Evolutionary conservation across 768 basidiomycete species (phyloP).

Genomic region (Tylopilus intermedius): DNA sequence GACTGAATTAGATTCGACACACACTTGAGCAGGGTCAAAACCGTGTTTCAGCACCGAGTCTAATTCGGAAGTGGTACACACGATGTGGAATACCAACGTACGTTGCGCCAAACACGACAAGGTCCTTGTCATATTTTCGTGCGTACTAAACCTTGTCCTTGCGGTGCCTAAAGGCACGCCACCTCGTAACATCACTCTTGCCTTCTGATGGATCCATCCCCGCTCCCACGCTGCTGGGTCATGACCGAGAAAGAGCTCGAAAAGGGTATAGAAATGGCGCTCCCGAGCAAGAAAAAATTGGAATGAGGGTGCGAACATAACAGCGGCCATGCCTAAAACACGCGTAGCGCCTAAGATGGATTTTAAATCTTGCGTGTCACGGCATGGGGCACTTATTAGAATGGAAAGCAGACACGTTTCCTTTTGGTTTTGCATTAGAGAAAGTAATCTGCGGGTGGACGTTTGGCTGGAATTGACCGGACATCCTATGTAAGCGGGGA

Average conservation of each 20-base stretch:
- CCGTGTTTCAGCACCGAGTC: constrained; percentile 7
- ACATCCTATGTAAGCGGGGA: constrained; percentile 52
- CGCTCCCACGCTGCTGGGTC: constrained; percentile 18
- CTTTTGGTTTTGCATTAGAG: constrained; percentile 37
- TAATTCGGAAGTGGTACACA: constrained; percentile 3
- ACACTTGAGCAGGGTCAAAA: constrained; percentile 6
- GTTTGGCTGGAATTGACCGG: constrained; percentile 74
- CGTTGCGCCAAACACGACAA: not conserved
- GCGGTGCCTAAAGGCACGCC: constrained; percentile 26
- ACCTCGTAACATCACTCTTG: constrained; percentile 12
- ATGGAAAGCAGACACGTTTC: constrained; percentile 15
- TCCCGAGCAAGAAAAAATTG: constrained; percentile 18
- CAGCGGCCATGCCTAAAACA: constrained; percentile 28
- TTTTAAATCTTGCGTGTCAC: constrained; percentile 16
- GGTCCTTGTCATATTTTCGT: not conserved
- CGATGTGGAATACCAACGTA: not conserved
- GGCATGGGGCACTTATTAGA: constrained; percentile 14
- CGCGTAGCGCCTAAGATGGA: constrained; percentile 14
- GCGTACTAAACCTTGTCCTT: constrained; percentile 27
- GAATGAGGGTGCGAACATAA: constrained; percentile 18
- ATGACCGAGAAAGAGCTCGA: constrained; percentile 7
- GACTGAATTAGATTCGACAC: constrained; percentile 10
- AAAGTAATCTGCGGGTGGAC: constrained; percentile 86
- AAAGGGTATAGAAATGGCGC: constrained; percentile 13
- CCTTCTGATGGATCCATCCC: constrained; percentile 17